Conservation (phyloP, 1,284 basidiomycete genomes). For the Tetrapyrgos nigripes region DNA sequence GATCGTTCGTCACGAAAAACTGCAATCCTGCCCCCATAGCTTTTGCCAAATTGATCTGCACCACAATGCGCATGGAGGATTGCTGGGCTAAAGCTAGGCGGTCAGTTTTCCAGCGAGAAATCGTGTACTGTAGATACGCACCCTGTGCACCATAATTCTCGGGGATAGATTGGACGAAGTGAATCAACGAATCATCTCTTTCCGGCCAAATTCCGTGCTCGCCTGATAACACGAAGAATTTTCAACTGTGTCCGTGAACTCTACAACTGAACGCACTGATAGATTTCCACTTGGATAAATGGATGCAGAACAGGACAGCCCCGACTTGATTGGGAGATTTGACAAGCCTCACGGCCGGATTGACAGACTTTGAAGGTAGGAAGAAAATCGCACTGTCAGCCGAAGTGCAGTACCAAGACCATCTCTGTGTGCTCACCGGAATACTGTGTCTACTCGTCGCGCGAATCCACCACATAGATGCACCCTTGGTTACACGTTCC, state of each 20-base stretch:
- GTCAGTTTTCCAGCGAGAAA: neutral
- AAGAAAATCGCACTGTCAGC: neutral
- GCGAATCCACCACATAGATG: constrained; percentile 11
- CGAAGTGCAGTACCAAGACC: neutral
- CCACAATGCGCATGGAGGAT: constrained; percentile 1
- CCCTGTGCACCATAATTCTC: constrained; percentile 10
- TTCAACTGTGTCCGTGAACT: too few relatives aligned
- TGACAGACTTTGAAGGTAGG: constrained; percentile 6
- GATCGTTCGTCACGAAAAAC: constrained; percentile 5
- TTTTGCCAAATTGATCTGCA: constrained; percentile 11
- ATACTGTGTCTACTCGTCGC: constrained; percentile 12
- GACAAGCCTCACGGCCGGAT: constrained; percentile 9
- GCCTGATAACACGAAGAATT: neutral
- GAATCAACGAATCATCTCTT: constrained; percentile 7
- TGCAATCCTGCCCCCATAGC: constrained; percentile 3
- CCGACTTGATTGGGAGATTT: neutral
- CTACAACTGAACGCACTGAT: constrained; percentile 8
- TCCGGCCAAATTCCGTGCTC: constrained; percentile 11
- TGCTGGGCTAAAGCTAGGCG: neutral
- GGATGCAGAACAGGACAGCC: neutral
- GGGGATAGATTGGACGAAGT: constrained; percentile 5
- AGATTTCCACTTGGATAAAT: constrained; percentile 8
- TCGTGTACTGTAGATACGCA: neutral
- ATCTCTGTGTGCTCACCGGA: neutral
- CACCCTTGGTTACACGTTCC: neutral